Evolutionary conservation across 2,329 filamentous ascomycete genomes (phyloP).

Genomic region (Plenodomus tracheiphilus): DNA sequence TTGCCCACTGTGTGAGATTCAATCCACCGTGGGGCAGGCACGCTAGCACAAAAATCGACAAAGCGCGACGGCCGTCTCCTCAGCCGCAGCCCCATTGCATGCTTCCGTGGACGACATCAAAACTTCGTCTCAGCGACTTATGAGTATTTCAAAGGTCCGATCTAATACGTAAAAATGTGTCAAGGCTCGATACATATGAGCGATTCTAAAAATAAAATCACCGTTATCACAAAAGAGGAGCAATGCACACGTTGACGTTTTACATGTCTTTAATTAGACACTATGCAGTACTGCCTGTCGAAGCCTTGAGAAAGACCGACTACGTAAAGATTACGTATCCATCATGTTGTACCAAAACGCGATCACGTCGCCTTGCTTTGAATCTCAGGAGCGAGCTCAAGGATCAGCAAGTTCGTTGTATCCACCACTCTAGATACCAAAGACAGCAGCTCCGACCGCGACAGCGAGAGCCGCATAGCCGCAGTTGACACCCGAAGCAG

Average conservation of each 20-base stretch:
- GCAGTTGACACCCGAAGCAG: conserved; percentile 4
- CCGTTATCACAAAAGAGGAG: background rate
- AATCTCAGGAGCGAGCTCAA: background rate
- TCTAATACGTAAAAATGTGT: no score
- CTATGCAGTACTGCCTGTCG: background rate
- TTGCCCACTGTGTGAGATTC: conserved; percentile 25
- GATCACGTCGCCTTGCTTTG: background rate
- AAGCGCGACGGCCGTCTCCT: background rate
- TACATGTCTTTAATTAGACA: background rate
- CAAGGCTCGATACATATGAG: no score
- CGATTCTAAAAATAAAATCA: background rate
- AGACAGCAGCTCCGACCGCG: conserved; percentile 6
- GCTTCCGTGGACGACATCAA: background rate
- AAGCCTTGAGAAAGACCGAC: background rate
- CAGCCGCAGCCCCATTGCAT: background rate
- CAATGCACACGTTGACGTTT: background rate
- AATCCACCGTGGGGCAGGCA: conserved; percentile 13
- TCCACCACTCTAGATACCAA: conserved; percentile 3
- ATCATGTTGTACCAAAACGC: background rate
- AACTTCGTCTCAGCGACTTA: background rate
- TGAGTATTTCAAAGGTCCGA: no score
- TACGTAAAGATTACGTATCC: background rate
- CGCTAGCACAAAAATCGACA: background rate
- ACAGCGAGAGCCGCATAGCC: conserved; percentile 3
- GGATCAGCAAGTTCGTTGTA: background rate